A percentile compares a stretch with the other conserved stretches of the same genome.
phyloP scores from a whole-genome alignment of 257 asterid genomes.

The Dorcoceras hygrometricum region DNA sequence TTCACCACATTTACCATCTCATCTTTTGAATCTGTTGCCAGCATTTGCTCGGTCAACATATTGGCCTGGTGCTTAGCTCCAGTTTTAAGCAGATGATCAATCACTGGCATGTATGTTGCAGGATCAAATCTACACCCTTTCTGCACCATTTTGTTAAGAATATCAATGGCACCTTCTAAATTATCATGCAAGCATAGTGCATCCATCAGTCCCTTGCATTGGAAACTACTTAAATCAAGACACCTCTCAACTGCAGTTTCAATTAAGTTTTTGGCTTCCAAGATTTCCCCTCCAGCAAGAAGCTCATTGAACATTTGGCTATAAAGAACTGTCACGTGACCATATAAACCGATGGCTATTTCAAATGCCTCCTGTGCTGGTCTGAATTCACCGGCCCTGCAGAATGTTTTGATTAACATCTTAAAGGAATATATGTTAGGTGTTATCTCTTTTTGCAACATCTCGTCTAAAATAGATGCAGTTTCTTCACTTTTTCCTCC shows the following conservation, averaged over 20 bases:
- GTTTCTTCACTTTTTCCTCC: slow-evolving; percentile 81
- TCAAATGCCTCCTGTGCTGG: slow-evolving; percentile 85
- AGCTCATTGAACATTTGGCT: slow-evolving; percentile 65
- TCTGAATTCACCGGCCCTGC: slow-evolving; percentile 81
- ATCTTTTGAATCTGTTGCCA: slow-evolving; percentile 53
- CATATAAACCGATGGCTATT: slow-evolving; percentile 51
- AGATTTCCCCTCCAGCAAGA: slow-evolving; percentile 68
- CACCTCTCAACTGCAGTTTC: slow-evolving; percentile 65
- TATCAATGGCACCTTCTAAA: slow-evolving; percentile 48
- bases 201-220: neutral
- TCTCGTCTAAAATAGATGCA: slow-evolving; percentile 68
- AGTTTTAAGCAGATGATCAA: slow-evolving; percentile 53
- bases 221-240: slow-evolving; percentile 53
- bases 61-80: slow-evolving; percentile 72
- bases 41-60: slow-evolving; percentile 69
- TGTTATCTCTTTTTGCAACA: slow-evolving; percentile 63
- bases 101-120: slow-evolving; percentile 80
- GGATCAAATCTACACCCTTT: slow-evolving; percentile 71
- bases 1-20: slow-evolving; percentile 41
- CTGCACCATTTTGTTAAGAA: slow-evolving; percentile 61
- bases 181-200: slow-evolving; percentile 50
- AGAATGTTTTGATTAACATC: slow-evolving; percentile 63
- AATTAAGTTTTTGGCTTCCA: slow-evolving; percentile 66
- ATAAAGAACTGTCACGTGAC: slow-evolving; percentile 64
- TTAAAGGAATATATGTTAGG: slow-evolving; percentile 63